phyloP scores from a whole-genome alignment of 768 basidiomycete genomes.

The Mycena belliarum region DNA sequence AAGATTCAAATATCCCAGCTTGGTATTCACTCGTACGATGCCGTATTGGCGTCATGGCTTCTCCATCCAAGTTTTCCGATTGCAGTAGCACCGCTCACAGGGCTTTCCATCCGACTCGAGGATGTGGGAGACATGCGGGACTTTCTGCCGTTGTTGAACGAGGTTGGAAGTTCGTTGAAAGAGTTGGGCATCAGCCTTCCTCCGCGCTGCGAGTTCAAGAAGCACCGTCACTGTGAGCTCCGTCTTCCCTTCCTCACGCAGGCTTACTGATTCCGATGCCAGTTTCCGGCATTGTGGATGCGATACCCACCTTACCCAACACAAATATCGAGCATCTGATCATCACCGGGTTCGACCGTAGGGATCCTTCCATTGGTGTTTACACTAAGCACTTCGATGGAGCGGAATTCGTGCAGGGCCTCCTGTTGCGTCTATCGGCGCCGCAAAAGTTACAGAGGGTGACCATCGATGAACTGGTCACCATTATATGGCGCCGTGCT shows the following conservation, averaged over 20 bases:
- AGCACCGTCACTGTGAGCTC: background rate
- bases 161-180: background rate
- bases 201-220: background rate
- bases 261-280: background rate
- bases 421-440: background rate
- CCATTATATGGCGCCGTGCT: background rate
- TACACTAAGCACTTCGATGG: background rate
- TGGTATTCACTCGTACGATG: background rate
- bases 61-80: background rate
- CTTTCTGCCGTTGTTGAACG: background rate
- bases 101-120: background rate
- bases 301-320: background rate
- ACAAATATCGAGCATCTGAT: background rate
- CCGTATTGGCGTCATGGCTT: background rate
- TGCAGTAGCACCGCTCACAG: background rate
- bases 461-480: background rate
- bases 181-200: background rate
- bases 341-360: background rate
- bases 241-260: background rate
- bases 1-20: no score
- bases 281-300: background rate
- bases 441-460: background rate
- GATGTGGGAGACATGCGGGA: background rate
- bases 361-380: background rate
- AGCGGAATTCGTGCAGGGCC: background rate